Evolutionary conservation across 176 grass and related monocot genomes (phyloP), one percentile per base, ranked within the genome.

Genomic region (Elaeis guineensis): DNA sequence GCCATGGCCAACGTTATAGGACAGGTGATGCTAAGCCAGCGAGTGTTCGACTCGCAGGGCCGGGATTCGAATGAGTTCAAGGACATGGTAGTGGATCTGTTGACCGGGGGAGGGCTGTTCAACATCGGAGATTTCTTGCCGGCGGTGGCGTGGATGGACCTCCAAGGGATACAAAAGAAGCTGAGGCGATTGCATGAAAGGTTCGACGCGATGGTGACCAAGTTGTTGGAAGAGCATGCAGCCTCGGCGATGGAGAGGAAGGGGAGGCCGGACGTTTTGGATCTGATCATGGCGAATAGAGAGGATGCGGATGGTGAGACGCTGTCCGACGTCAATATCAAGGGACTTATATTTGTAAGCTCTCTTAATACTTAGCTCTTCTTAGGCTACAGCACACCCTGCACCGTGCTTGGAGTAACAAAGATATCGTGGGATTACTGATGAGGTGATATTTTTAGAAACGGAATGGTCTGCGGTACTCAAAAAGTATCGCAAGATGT

Each of bases 1-100:
- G 44, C 69, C 0, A 49, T 50, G 21, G 69, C 56, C 8, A 71
- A 71, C 54, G 50, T 71, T 3, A 21, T 71, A 1, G 69, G 69
- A 4, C 55, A 24, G 16, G 55, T 71, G 3, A 49, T 61, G 21
- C 30, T 71, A 2, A 51, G 20, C 35, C 32, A 20, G 8, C 69
- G 69, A 57, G 56, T 71, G 69, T 61, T 71, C 48, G 69, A 44
- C 35, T 44, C 64, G 1, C 51, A 57, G 16, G 50, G 61, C 19
- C 64, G 66, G 15, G 71, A 69, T 56, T 68, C 71, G 17, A 81
- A 51, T 17, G 52, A 74, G 65, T 81, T 75, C 71, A 81, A 70
- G 56, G 71, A 75, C 26, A 70, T 70, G 57, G 71, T 81, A 17
- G 57, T 70, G 57, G 71, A 81, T 64, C 78, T 75, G 32, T 59